A percentile compares a stretch with the other conserved stretches of the same genome.
Conservation (phyloP, 208 protist genomes). For the Wallacemonas rigidus region DNA sequence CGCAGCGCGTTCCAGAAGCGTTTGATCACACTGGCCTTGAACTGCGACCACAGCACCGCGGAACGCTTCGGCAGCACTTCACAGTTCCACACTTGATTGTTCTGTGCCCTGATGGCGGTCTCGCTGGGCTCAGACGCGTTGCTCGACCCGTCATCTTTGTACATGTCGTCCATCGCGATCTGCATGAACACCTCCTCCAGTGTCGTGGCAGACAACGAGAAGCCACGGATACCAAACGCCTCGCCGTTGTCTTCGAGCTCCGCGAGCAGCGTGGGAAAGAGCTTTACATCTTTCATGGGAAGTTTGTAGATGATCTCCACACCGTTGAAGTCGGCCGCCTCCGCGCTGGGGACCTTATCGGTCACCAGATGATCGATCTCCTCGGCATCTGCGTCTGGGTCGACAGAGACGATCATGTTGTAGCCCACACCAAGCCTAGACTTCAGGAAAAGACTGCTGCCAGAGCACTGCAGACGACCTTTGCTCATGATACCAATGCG, state of each 20-base stretch:
- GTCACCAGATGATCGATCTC: conserved; percentile 21
- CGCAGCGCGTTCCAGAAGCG: conserved; percentile 36
- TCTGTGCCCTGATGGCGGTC: conserved; percentile 7
- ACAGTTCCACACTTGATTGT: conserved; percentile 34
- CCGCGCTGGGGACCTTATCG: conserved; percentile 22
- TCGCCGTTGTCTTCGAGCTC: conserved; percentile 26
- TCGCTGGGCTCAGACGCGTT: conserved; percentile 4
- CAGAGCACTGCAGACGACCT: conserved; percentile 43
- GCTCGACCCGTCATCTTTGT: conserved; percentile 8
- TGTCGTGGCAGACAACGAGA: conserved; percentile 46
- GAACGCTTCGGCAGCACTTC: conserved; percentile 7
- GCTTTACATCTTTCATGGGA: conserved; percentile 20
- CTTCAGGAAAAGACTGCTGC: conserved; percentile 54
- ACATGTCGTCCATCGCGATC: conserved; percentile 30
- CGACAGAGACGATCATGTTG: conserved; percentile 29
- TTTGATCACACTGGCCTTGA: conserved; percentile 35
- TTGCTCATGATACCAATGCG: conserved; percentile 86
- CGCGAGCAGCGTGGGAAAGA: conserved; percentile 28
- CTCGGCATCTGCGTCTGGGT: conserved; percentile 20
- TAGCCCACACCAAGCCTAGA: conserved; percentile 41
- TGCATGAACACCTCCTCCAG: conserved; percentile 67
- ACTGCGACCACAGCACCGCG: conserved; percentile 22
- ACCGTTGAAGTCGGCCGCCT: conserved; percentile 8
- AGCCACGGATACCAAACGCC: conserved; percentile 27
- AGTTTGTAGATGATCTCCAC: conserved; percentile 34